These are phyloP conservation scores for Beauveria sp. DNA, from an alignment of 2,329 filamentous ascomycete genomes.

Conservation along the genomic window DNA sequence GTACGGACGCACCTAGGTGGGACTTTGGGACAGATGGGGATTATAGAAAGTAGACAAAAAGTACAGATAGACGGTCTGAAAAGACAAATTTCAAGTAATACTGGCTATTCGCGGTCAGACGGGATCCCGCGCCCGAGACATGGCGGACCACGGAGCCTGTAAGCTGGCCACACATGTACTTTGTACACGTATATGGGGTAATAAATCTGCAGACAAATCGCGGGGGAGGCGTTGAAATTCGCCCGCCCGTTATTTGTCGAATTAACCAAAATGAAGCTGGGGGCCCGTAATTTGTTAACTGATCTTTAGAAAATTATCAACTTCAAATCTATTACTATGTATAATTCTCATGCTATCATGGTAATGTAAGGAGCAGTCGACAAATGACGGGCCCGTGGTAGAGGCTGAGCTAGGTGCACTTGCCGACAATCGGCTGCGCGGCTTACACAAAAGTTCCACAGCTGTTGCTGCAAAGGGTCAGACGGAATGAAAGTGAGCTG, in stretches of 20 bases:
- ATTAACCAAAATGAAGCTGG: too few species aligned
- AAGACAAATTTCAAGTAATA: neutral
- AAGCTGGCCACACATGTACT: neutral
- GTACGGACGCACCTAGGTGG: constrained; percentile 50
- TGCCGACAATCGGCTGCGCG: neutral
- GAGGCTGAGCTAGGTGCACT: neutral
- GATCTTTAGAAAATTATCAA: too few species aligned
- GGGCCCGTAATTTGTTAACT: too few species aligned
- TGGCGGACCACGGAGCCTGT: neutral
- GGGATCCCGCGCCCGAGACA: neutral
- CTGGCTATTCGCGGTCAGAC: neutral
- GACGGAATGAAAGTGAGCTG: neutral
- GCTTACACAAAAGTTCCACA: neutral
- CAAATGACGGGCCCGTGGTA: too few species aligned
- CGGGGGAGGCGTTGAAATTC: neutral
- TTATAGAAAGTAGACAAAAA: constrained; percentile 8
- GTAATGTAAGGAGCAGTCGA: too few species aligned
- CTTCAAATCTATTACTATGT: too few species aligned
- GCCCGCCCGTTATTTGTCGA: neutral
- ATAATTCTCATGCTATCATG: too few species aligned
- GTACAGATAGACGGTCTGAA: neutral
- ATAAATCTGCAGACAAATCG: neutral
- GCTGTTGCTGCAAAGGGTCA: neutral
- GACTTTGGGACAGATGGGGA: constrained; percentile 41
- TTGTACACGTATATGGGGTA: neutral